Evolutionary conservation across 1,284 basidiomycete genomes (phyloP), one percentile per base, ranked within the genome.

Genomic region (Pseudozyma hubeiensis): DNA sequence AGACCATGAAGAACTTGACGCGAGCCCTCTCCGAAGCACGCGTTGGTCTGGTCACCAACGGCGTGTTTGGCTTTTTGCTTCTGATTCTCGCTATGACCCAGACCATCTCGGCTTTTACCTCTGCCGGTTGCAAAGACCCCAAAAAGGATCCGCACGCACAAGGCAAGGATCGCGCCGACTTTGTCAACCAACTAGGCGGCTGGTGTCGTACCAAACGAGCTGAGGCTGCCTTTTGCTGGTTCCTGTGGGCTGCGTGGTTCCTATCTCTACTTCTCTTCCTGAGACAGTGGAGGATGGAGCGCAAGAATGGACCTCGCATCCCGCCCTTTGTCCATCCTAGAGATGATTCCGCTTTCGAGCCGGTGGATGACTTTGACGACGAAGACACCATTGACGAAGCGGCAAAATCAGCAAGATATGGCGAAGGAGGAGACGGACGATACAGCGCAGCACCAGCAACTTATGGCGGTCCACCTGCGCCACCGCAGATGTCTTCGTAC

Each of bases 261-360:
- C 53, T 76, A 5, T 71, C 77, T 6, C 50, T 77, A 46, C 54
- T 78, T 10, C 72, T 80, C 46, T 81, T 80, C 64, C 54, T 81
- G 31, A 68, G 77, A 10, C 62, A 77, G 54, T 81, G 79, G 79
- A 73, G 64, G 31, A 46, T 71, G 19, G 67, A 73, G 45, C 79
- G 79, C 58, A 81, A 80, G 69, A 76, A 80, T n/a, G 79, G 79
- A 6, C 80, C 80, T 7, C 66, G 80, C 37, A 80, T 80, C 43
- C 79, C 78, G 7, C 77, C 80, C 6, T 82, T 82, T 51, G 68
- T 73, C 13, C 79, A 81, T 44, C 78, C 79, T 0, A 69, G 58
- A 35, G 73, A 81, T 51, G 77, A 79, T 55, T 71, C 73, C 24
- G 79, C 78, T 1, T 82, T 82, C 34, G 72, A 79, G 53, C 76